Evolutionary conservation across 345 rosid genomes (phyloP), one percentile per base, ranked within the genome.

Genomic region (Bretschneidera sinensis): DNA sequence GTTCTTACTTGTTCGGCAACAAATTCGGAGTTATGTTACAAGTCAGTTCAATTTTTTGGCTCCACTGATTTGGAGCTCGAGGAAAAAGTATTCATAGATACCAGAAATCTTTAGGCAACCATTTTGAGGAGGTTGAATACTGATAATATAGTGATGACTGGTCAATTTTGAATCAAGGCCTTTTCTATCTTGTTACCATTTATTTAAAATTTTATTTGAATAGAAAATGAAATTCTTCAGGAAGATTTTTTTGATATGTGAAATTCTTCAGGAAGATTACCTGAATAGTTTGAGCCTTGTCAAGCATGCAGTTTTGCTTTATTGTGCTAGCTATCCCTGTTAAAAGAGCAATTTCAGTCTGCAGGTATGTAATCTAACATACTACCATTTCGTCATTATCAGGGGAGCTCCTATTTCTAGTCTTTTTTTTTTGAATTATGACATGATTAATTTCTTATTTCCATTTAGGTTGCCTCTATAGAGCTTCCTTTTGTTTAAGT

Each of bases 41-140:
- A 61, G 59, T 66, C 64, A 24, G 53, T 66, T 63, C 20, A 49
- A 18, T 48, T 56, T 48, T 74, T 68, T 55, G 28, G 70, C 72
- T 68, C 68, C 66, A 18, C 2, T n/a, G 13, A 20, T 61, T 57
- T 57, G 71, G 75, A 72, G 70, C 62, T 56, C 5, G 49, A 65
- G 74, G 34, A 52, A 59, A 53, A 71, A 60, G 34, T 53, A 74
- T 50, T 43, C 48, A 48, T 65, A 68, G 71, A 22, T 67, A 51
- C 31, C 21, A 43, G 31, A 72, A 57, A 59, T 67, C 67, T 5
- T 64, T 60, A 64, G 72, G 72, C 68, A 61, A 70, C 75, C 76
- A 60, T 79, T 82, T 67, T n/a, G 75, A 51, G 54, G 74, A 68
- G 64, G 70, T 60, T 61, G 74, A 60, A 28, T 77, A 60, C 59